A percentile compares a stretch with the other conserved stretches of the same genome.
These are phyloP conservation scores for Aspergillus arachidicola DNA, from an alignment of 2,329 filamentous ascomycete species.

Conservation along the genomic window DNA sequence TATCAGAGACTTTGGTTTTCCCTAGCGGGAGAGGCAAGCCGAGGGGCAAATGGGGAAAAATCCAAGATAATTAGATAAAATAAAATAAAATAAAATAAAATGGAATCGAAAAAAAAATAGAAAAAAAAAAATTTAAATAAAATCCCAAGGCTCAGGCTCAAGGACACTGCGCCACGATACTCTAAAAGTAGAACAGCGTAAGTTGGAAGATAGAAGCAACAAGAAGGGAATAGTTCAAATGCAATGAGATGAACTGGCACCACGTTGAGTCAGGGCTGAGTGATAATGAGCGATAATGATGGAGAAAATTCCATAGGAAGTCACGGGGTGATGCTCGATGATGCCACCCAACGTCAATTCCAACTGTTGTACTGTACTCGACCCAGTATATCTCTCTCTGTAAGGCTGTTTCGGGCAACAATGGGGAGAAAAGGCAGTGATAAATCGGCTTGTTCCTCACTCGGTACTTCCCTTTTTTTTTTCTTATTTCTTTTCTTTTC, in stretches of 20 bases:
- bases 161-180: conserved; percentile 7
- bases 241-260: conserved; percentile 21
- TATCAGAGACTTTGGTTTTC: background rate
- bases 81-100: background rate
- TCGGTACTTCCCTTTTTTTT: background rate
- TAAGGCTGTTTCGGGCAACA: conserved; percentile 10
- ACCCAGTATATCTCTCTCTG: background rate
- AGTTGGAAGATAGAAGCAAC: background rate
- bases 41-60: background rate
- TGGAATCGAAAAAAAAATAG: background rate
- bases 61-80: background rate
- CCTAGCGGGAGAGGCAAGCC: conserved; percentile 1
- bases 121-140: background rate
- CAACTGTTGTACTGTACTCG: background rate
- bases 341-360: conserved; percentile 13
- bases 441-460: background rate
- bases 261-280: conserved; percentile 17
- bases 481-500: background rate
- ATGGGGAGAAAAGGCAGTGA: background rate
- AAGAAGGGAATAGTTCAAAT: conserved; percentile 5
- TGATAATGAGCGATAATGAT: conserved; percentile 14
- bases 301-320: conserved; percentile 1
- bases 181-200: conserved; percentile 12
- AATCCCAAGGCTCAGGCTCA: background rate
- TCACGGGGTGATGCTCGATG: conserved; percentile 19